Percentiles rank a stretch among this genome's conserved stretches.
phyloP scores from a whole-genome alignment of 306 rosid genomes.

The Betula pendula region DNA sequence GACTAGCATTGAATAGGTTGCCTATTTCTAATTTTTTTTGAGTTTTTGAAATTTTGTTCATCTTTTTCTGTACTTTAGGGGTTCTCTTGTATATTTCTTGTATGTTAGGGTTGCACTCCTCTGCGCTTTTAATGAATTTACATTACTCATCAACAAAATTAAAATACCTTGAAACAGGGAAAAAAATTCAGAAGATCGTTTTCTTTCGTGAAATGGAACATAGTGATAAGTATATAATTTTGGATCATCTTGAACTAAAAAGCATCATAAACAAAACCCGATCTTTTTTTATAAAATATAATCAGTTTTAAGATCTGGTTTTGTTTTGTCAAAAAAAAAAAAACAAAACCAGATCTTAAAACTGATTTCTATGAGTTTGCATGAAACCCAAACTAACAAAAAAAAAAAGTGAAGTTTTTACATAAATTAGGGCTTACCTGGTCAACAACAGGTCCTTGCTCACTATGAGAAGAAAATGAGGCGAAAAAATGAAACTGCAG shows the following conservation, averaged over 20 bases:
- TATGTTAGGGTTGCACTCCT: too few species aligned
- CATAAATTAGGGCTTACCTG: conserved; percentile 21
- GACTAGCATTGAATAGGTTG: too few species aligned
- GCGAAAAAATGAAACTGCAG: conserved; percentile 27
- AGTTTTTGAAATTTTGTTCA: too few species aligned
- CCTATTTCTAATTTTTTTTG: too few species aligned
- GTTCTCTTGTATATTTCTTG: too few species aligned
- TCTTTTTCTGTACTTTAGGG: too few species aligned
- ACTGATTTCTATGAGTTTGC: conserved; percentile 9
- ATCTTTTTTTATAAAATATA: too few species aligned
- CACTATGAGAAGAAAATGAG: conserved; percentile 14
- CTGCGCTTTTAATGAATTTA: too few species aligned
- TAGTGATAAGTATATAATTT: conserved; percentile 1
- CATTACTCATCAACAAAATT: too few species aligned
- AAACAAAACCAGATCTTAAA: conserved; percentile 8
- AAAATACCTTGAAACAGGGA: conserved; percentile 13
- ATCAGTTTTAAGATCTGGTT: too few species aligned
- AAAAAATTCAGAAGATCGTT: neutral
- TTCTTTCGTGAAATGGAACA: neutral
- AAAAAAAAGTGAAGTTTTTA: conserved; percentile 1
- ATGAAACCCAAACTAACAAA: conserved; percentile 12
- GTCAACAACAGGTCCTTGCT: conserved; percentile 25
- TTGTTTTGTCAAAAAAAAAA: too few species aligned
- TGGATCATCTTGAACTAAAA: conserved; percentile 11
- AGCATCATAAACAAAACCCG: neutral